Evolutionary conservation across 2,329 filamentous ascomycete genomes (phyloP).

Genomic region (Fusarium sp.): DNA sequence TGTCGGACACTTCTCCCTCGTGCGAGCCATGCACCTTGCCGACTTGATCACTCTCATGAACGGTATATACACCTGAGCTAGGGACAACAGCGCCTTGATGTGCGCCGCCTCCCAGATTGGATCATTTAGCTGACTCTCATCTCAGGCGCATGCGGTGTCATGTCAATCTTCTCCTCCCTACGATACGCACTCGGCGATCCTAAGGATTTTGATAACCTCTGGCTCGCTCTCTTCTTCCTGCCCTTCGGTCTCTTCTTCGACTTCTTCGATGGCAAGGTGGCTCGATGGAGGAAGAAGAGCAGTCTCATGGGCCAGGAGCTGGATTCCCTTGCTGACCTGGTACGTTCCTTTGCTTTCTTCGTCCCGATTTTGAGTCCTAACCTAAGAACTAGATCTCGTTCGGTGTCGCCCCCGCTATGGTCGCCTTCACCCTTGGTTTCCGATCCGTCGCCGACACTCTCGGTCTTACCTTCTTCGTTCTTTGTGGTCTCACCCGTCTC

Average conservation of each 20-base stretch:
- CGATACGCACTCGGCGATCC: slow-evolving; percentile 87
- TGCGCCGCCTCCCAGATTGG: background rate
- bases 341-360: slow-evolving; percentile 57
- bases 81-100: background rate
- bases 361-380: slow-evolving; percentile 14
- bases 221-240: slow-evolving; percentile 85
- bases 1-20: slow-evolving; percentile 77
- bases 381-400: slow-evolving; percentile 81
- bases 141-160: slow-evolving; percentile 82
- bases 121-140: slow-evolving; percentile 10
- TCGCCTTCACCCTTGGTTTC: slow-evolving; percentile 89
- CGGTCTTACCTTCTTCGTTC: slow-evolving; percentile 85
- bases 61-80: slow-evolving; percentile 57
- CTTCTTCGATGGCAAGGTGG: slow-evolving; percentile 97
- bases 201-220: slow-evolving; percentile 74
- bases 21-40: slow-evolving; percentile 79
- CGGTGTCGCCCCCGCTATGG: slow-evolving; percentile 86
- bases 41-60: slow-evolving; percentile 87
- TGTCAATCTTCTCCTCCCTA: slow-evolving; percentile 95
- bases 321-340: slow-evolving; percentile 93
- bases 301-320: slow-evolving; percentile 98
- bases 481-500: slow-evolving; percentile 91
- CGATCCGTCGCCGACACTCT: slow-evolving; percentile 87
- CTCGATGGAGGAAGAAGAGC: slow-evolving; percentile 95
- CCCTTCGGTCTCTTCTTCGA: slow-evolving; percentile 97